Base-by-base conservation (phyloP, 768 basidiomycete genomes). In the Trametopsis cervina region DNA sequence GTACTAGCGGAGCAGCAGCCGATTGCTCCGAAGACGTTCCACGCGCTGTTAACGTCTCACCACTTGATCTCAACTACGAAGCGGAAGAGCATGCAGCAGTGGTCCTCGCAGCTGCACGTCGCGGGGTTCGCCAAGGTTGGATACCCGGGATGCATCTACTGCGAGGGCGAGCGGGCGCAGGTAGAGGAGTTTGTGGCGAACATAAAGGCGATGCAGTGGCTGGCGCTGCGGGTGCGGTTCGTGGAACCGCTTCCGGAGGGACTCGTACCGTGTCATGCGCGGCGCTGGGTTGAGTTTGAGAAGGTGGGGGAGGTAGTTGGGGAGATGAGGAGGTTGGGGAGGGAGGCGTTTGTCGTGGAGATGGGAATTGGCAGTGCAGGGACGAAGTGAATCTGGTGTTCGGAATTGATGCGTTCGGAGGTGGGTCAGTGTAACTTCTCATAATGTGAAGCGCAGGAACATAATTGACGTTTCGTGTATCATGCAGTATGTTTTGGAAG, bases 161-260 rank as follows among this genome's bases (percentile, higher is more conserved):
- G 74, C n/a, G 70, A 80, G 59, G 85, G 85, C 6, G 55, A 55
- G 17, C 66, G 68, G 37, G 63, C 69, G 6, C 65, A 74, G 40
- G 67, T 87, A 11, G 74, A 81, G 56, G 78, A 81, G 54, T 86
- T 86, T 54, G 75, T 84, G 1, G 65, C 60, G 17, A 82, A 81
- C 44, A 74, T 88, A 46, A 85, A 82, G 58, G 73, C 69, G 17
- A 85, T 87, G 85, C 83, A 87, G 57, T 89, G 86, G 87, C 67
- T 88, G 0, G 85, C 85, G 9, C 62, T 88, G 52, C 70, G 75
- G 46, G 64, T 84, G 4, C 63, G 85, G 20, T 83, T 85, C 55
- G 59, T 80, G 17, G 81, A 84, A 55, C 66, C 73, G 11, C 35
- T 75, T 4, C 54, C 53, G 7, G n/a, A 42, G 3, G 39, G n/a